A percentile compares a stretch with the other conserved stretches of the same genome.
Conservation (phyloP, 2,329 filamentous ascomycete species). For the Penicillium sp. region DNA sequence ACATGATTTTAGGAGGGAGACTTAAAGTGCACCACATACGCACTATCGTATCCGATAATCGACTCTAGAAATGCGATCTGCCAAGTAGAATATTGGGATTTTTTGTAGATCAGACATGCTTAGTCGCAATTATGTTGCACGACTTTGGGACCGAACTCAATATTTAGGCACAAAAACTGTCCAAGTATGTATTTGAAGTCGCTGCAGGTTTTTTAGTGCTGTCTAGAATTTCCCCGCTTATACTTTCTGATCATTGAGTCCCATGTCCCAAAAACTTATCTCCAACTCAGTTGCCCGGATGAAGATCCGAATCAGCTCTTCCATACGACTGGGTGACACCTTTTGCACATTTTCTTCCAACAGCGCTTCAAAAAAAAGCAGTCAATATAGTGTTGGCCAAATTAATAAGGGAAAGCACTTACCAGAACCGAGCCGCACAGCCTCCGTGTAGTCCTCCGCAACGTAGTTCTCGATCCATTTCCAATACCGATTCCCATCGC, state of each 20-base stretch:
- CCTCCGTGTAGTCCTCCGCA: constrained; percentile 68
- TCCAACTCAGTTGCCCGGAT: constrained; percentile 79
- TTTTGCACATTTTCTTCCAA: constrained; percentile 68
- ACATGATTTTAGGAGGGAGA: too few relatives aligned
- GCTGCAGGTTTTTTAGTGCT: too few relatives aligned
- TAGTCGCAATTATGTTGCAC: too few relatives aligned
- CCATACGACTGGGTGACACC: constrained; percentile 68
- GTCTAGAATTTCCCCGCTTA: constrained; percentile 2
- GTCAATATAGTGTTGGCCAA: background rate
- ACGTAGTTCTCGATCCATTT: constrained; percentile 88
- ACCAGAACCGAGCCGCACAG: constrained; percentile 66
- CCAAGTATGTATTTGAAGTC: too few relatives aligned
- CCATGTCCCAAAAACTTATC: constrained; percentile 70
- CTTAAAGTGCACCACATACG: too few relatives aligned
- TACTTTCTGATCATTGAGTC: constrained; percentile 32
- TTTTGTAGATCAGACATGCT: too few relatives aligned
- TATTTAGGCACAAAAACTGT: too few relatives aligned
- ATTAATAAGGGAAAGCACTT: constrained; percentile 25
- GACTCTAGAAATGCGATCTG: too few relatives aligned
- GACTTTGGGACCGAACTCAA: too few relatives aligned
- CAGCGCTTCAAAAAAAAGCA: constrained; percentile 48
- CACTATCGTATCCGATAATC: too few relatives aligned
- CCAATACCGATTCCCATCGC: constrained; percentile 70
- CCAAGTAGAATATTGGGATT: too few relatives aligned
- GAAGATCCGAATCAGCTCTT: constrained; percentile 79